Evolutionary conservation across 257 asterid genomes (phyloP).

Genomic region (Solanum microdontum): DNA sequence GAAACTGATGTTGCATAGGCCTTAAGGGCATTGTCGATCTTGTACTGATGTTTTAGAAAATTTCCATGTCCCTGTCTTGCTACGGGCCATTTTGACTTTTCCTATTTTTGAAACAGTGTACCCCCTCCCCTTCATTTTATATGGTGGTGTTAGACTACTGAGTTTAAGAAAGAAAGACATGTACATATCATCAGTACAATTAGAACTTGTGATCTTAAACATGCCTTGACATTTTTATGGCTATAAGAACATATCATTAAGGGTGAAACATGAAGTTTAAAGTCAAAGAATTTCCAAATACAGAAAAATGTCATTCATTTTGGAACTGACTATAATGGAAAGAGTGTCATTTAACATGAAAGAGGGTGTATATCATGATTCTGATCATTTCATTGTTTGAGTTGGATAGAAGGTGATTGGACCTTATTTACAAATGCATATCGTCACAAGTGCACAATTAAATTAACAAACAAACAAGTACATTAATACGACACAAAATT

Average conservation of each 20-base stretch:
- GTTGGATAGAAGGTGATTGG: not conserved
- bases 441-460: not conserved
- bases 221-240: not conserved
- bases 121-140: not conserved
- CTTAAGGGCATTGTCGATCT: not conserved
- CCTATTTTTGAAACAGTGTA: not conserved
- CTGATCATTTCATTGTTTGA: not conserved
- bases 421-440: not conserved
- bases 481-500: not conserved
- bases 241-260: not conserved
- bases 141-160: not conserved
- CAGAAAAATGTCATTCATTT: not conserved
- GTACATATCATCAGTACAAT: not conserved
- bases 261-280: not conserved
- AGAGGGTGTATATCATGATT: not conserved
- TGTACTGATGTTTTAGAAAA: not conserved
- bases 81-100: not conserved
- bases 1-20: not conserved
- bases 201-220: not conserved
- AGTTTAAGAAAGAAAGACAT: not conserved
- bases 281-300: not conserved
- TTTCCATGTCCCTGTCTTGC: not conserved
- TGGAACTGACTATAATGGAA: not conserved
- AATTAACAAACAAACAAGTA: not conserved
- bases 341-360: not conserved